These are phyloP conservation scores for Amanita pallidorosea DNA, from an alignment of 768 basidiomycete genomes.

Conservation along the genomic window DNA sequence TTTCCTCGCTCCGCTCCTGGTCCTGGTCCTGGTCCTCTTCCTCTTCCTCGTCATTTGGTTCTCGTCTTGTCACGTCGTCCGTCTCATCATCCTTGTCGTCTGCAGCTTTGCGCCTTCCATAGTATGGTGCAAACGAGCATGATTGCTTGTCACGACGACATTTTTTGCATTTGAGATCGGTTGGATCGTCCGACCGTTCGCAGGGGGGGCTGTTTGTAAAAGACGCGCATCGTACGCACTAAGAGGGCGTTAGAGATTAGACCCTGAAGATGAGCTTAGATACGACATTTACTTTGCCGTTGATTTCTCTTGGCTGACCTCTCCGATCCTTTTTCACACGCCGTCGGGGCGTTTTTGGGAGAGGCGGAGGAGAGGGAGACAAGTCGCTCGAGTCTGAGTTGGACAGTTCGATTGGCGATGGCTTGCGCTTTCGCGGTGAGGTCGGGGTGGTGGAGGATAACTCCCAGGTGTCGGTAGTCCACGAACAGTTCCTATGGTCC, in stretches of 20 bases:
- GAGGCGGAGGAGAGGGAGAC: background rate
- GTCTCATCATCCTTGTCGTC: background rate
- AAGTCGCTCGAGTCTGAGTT: background rate
- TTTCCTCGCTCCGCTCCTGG: background rate
- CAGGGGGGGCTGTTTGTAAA: background rate
- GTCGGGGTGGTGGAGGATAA: background rate
- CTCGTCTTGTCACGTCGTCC: background rate
- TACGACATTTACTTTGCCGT: background rate
- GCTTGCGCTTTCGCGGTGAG: background rate
- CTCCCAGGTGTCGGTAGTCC: background rate
- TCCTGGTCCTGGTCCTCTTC: background rate
- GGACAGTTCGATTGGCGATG: background rate
- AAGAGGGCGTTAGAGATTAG: background rate
- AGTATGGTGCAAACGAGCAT: conserved; percentile 1
- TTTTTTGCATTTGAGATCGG: background rate
- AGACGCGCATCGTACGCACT: conserved; percentile 3
- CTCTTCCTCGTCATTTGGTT: background rate
- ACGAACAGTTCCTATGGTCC: background rate
- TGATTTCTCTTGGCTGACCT: background rate
- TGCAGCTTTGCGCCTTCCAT: background rate
- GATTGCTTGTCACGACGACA: conserved; percentile 4
- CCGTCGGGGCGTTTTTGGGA: background rate
- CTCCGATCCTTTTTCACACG: background rate
- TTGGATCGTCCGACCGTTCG: background rate
- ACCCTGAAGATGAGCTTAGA: background rate